Percentiles rank a stretch among this genome's conserved stretches.
Evolutionary conservation across 345 rosid species (phyloP).

Genomic region (Anastatica hierochuntica): DNA sequence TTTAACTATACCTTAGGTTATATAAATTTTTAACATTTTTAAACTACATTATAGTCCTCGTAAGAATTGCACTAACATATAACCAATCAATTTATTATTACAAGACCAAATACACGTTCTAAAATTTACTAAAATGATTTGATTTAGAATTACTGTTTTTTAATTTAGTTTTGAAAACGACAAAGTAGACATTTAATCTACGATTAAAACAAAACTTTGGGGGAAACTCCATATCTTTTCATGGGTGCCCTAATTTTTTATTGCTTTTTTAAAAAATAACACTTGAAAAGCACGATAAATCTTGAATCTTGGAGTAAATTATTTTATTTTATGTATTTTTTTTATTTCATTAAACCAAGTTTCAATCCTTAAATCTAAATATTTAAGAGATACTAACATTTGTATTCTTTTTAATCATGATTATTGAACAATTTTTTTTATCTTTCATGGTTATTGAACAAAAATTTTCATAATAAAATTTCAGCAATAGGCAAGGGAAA

Average conservation of each 20-base stretch:
- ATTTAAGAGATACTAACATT: neutral
- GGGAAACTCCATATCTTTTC: slow-evolving; percentile 21
- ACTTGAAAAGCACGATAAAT: slow-evolving; percentile 28
- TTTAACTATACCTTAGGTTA: neutral
- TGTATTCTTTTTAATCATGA: no score
- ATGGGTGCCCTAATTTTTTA: slow-evolving; percentile 24
- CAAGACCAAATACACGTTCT: neutral
- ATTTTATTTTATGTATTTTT: neutral
- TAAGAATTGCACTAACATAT: neutral
- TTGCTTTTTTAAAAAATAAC: slow-evolving; percentile 26
- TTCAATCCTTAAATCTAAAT: neutral
- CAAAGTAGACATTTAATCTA: slow-evolving; percentile 32
- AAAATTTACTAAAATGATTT: neutral
- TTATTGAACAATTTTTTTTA: neutral
- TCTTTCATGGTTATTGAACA: no score
- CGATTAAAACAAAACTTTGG: slow-evolving; percentile 16
- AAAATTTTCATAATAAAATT: no score
- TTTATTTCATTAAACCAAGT: neutral
- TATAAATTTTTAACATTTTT: neutral
- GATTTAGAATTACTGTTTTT: neutral
- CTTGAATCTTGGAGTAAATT: slow-evolving; percentile 13
- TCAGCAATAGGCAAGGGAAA: neutral
- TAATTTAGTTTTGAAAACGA: slow-evolving; percentile 2
- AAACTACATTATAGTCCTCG: neutral
- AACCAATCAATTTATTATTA: neutral